Evolutionary conservation across 2,329 filamentous ascomycete genomes (phyloP).

Genomic region (Dactylellina haptotyla): DNA sequence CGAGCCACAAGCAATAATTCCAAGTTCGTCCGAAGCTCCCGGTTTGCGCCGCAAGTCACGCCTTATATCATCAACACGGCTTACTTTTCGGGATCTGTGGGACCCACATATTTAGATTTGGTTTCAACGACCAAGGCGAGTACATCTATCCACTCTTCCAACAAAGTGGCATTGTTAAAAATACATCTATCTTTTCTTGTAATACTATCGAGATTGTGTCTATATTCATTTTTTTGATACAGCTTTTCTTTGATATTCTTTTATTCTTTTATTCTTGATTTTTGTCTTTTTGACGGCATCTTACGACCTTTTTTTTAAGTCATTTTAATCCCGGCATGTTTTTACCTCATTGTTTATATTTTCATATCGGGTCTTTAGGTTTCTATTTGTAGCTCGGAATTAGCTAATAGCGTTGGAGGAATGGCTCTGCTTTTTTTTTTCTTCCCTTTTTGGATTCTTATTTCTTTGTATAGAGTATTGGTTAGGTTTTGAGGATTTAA

Average conservation of each 20-base stretch:
- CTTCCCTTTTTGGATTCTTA: neutral
- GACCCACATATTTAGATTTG: neutral
- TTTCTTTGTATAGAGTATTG: neutral
- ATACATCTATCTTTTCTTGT: neutral
- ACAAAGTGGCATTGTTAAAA: neutral
- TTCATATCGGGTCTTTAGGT: neutral
- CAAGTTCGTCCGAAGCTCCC: neutral
- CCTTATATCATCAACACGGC: neutral
- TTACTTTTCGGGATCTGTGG: neutral
- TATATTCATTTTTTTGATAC: neutral
- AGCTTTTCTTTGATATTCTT: neutral
- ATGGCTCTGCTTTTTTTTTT: neutral
- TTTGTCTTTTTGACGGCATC: neutral
- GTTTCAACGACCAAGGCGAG: constrained; percentile 6
- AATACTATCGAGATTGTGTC: constrained; percentile 4
- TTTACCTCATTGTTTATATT: neutral
- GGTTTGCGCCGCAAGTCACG: neutral
- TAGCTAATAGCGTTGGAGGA: constrained; percentile 12
- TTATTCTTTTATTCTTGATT: neutral
- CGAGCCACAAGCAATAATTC: no score
- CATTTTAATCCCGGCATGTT: neutral
- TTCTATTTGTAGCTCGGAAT: constrained; percentile 1
- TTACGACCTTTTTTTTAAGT: neutral
- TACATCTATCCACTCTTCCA: constrained; percentile 1
- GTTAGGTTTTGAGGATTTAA: neutral